Evolutionary conservation across 2,329 filamentous ascomycete genomes (phyloP), one percentile per base, ranked within the genome.

Genomic region (Aspergillus sp.): DNA sequence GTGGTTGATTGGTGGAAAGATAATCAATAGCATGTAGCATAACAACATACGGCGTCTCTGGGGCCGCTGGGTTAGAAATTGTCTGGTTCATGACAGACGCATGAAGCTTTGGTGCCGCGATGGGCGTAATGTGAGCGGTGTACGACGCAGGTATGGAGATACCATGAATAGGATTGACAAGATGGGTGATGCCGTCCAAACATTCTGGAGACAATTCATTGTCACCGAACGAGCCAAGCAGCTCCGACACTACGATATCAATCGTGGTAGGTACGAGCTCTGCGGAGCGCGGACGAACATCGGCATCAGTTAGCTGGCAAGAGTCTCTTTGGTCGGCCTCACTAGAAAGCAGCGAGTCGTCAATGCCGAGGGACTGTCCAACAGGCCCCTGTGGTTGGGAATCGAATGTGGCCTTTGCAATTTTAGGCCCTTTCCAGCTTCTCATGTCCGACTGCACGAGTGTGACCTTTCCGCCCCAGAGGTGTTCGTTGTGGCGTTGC

Each of bases 391-490:
- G 48, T 6, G 52, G 44, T 38, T 16, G 38, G 14, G 45, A 22
- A 20, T 24, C 26, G 10, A 9, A 43, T 5, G 22, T n/a, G 20
- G n/a, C 60, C 47, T 55, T 66, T 54, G 51, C 63, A 48, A 68
- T 62, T 16, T 54, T 61, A 1, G 93, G 93, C 0, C 95, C 95
- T 64, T 89, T 88, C 95, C 95, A 99, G 54, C 87, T 87, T 45
- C 94, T 86, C 94, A 99, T 99, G 69, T 99, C 94, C 1, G 91
- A 95, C 74, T 96, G 95, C 59, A 97, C 87, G 30, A 99, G 83
- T 1, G 86, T 92, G 17, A 96, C 93, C 49, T 81, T 82, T 19
- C 86, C 84, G 52, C 78, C 81, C 94, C 94, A 99, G n/a, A 85
- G 80, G 16, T 81, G 83, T 58, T 86, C 80, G 65, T 97, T 97